phyloP scores from a whole-genome alignment of 2,329 filamentous ascomycete species.

The Fusarium marasasianum region DNA sequence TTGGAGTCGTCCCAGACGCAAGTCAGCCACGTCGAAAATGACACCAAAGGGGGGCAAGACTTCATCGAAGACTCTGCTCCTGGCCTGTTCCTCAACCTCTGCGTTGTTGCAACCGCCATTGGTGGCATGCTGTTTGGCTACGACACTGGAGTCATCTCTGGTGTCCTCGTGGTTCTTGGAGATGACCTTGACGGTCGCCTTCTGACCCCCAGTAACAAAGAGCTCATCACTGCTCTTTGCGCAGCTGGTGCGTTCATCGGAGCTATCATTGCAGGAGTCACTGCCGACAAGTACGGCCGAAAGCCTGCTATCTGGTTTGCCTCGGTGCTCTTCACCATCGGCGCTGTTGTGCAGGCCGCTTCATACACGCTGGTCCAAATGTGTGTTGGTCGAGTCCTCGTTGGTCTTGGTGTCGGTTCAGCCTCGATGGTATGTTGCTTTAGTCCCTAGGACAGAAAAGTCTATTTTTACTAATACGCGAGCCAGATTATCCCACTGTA shows the following conservation, averaged over 20 bases:
- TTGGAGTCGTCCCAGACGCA: not conserved
- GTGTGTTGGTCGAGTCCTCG: slow-evolving; percentile 51
- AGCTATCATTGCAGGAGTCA: slow-evolving; percentile 37
- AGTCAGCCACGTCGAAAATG: not conserved
- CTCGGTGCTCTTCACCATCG: slow-evolving; percentile 35
- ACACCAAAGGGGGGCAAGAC: not conserved
- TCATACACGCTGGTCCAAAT: slow-evolving; percentile 39
- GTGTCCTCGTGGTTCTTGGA: slow-evolving; percentile 41
- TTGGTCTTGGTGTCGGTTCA: slow-evolving; percentile 58
- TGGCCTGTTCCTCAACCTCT: not conserved
- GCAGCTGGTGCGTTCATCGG: slow-evolving; percentile 48
- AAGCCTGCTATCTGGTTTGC: slow-evolving; percentile 40
- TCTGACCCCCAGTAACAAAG: slow-evolving; percentile 52
- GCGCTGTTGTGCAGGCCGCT: slow-evolving; percentile 36
- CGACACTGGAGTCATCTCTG: slow-evolving; percentile 51
- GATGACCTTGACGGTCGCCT: slow-evolving; percentile 50
- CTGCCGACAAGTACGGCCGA: slow-evolving; percentile 38
- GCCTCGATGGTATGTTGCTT: slow-evolving; percentile 53
- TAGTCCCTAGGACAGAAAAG: not conserved
- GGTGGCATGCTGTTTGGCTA: slow-evolving; percentile 21
- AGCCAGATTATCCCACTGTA: slow-evolving; percentile 42
- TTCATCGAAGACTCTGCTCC: not conserved
- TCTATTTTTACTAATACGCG: not conserved
- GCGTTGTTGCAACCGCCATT: not conserved
- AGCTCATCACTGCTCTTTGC: slow-evolving; percentile 61